Percentiles rank a stretch among this genome's conserved stretches.
Conservation (phyloP, 2,329 filamentous ascomycete species). For the Orbilia quercus region DNA sequence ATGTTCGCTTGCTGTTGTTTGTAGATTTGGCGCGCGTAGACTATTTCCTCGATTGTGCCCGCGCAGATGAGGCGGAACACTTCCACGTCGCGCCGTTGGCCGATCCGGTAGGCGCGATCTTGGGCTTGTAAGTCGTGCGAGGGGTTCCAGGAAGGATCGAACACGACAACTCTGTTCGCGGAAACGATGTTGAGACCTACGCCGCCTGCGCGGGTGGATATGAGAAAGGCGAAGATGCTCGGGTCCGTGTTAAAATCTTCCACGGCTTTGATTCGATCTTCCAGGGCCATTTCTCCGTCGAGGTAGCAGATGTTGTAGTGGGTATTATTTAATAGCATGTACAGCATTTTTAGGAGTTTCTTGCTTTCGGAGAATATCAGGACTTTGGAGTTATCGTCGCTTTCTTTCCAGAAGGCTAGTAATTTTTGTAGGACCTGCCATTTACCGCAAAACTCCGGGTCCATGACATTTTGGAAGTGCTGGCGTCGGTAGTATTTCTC, state of each 20-base stretch:
- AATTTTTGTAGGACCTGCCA: conserved; percentile 89
- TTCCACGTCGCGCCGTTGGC: conserved; percentile 90
- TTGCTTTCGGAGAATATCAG: conserved; percentile 95
- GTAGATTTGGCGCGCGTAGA: conserved; percentile 97
- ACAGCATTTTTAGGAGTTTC: conserved; percentile 82
- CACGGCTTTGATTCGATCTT: conserved; percentile 80
- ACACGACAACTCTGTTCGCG: conserved; percentile 96
- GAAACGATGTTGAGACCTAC: conserved; percentile 96
- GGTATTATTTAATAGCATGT: conserved; percentile 85
- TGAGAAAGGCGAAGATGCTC: conserved; percentile 90
- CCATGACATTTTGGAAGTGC: conserved; percentile 81
- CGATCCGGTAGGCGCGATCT: conserved; percentile 94
- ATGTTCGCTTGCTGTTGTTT: conserved; percentile 99
- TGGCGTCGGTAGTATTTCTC: conserved; percentile 78
- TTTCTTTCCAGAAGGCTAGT: conserved; percentile 87
- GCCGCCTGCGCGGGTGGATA: conserved; percentile 91
- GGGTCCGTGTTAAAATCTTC: conserved; percentile 92
- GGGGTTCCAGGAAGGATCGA: conserved; percentile 98
- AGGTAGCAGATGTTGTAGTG: conserved; percentile 91
- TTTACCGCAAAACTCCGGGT: conserved; percentile 93
- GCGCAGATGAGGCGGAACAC: conserved; percentile 91
- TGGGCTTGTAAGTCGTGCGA: conserved; percentile 94
- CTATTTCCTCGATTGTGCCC: conserved; percentile 95
- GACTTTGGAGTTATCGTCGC: conserved; percentile 81
- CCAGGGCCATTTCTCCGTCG: conserved; percentile 83